Percentiles rank a stretch among this genome's conserved stretches.
These are phyloP conservation scores for Vanrija pseudolonga DNA, from an alignment of 1,284 basidiomycete genomes.

Conservation along the genomic window DNA sequence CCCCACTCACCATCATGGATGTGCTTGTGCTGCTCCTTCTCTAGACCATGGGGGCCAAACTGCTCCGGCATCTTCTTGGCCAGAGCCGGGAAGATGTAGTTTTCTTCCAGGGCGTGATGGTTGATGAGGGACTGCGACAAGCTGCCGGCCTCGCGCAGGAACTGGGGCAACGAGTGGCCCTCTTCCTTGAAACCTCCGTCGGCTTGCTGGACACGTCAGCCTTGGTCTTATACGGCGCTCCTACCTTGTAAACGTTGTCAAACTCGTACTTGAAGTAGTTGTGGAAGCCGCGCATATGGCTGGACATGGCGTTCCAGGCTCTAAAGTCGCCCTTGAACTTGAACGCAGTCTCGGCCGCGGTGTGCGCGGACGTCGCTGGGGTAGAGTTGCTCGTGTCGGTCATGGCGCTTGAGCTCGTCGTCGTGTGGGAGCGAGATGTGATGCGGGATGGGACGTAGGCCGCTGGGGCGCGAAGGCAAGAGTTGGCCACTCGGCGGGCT, in stretches of 20 bases:
- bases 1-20: constrained; percentile 60
- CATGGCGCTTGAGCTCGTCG: no score
- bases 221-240: constrained; percentile 5
- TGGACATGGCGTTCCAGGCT: constrained; percentile 33
- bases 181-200: constrained; percentile 55
- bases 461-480: no score
- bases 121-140: constrained; percentile 57
- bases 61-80: constrained; percentile 58
- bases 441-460: no score
- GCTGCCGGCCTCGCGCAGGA: constrained; percentile 52
- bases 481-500: no score
- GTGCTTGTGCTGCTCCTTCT: constrained; percentile 56
- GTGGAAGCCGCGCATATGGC: constrained; percentile 43
- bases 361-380: no score
- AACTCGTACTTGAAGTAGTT: constrained; percentile 42
- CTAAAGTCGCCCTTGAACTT: no score
- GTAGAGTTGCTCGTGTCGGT: no score
- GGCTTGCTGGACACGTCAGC: constrained; percentile 45
- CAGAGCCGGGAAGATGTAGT: constrained; percentile 62
- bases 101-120: constrained; percentile 60
- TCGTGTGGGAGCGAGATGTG: no score
- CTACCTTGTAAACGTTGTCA: constrained; percentile 37
- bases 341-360: no score
- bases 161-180: constrained; percentile 53
- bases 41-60: constrained; percentile 51